Base-by-base conservation (phyloP, 768 basidiomycete genomes). In the Ramaria sp. region DNA sequence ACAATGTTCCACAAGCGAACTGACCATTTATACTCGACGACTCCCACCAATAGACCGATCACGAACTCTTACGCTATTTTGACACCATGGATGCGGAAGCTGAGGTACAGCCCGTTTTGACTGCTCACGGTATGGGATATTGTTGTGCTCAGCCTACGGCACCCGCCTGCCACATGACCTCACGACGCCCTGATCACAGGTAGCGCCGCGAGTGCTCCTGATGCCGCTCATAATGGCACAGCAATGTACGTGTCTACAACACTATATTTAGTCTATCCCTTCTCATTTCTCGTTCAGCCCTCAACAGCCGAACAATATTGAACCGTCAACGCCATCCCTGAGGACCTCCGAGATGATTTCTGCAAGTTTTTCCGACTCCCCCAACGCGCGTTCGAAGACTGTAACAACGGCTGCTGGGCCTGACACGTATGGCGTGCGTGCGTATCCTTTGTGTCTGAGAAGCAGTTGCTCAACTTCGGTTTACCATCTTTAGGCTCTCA, bases 401-500 rank as follows among this genome's bases (percentile, higher is more conserved):
- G 83, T 91, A 56, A 88, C 87, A 0, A 75, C 78, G n/a, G 85
- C 83, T 2, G 83, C 85, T 10, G 75, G 78, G 28, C 68, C 81
- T 48, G 83, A 90, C 58, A 91, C 89, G 0, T 73, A 79, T 64
- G 88, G 88, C 10, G 89, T 90, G 88, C 10, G 89, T 90, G 71
- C 52, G 80, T 73, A 25, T 41, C 16, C 28, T 32, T 38, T 36
- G 44, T 28, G 28, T 12, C 12, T 27, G 52, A 30, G 52, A 39
- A n/a, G 22, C n/a, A n/a, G 16, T n/a, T 8, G 39, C 39, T 41
- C 39, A 41, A 41, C 32, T 43, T 27, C 2, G 43, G 24, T 27
- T 43, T n/a, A 30, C 41, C 13, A 34, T 16, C 25, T 32, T 30
- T 61, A 88, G 88, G 71, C 79, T 52, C 73, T 89, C 56, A 89